Base-by-base conservation (phyloP, 2,329 filamentous ascomycete species). In the Bisporella sp. region DNA sequence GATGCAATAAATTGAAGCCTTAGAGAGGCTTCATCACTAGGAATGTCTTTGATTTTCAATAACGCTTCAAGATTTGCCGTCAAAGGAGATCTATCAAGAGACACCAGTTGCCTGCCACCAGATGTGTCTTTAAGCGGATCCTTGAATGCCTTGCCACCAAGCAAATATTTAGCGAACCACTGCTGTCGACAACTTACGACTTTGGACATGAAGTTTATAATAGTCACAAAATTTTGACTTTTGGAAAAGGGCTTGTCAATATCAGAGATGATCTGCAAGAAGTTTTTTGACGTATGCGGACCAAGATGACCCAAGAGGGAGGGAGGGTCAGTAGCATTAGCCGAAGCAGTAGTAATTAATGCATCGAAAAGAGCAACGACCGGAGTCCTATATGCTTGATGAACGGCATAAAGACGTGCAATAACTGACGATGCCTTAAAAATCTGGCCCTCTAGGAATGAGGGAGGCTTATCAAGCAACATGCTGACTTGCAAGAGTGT, bases 221-320 rank as follows among this genome's bases (percentile, higher is more conserved):
- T 85, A 6, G 76, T 74, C 41, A 81, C 78, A 40, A 86, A 81
- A 48, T 89, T 79, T 5, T 74, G 67, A 2, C 77, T 69, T 58
- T 89, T 75, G 47, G 79, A 74, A 51, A 93, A 78, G 4, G 91
- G 89, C 57, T 81, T 82, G 58, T 92, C 89, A 30, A 96, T 75
- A 53, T 82, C 79, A 4, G 87, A 84, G 5, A 97, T 71, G 5
- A 93, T 74, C 54, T 85, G 81, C 29, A 99, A 73, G 64, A 99
- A 95, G 39, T 87, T 85, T 60, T 88, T 89, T 8, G 91, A 88
- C 6, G 89, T 84, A 49, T 89, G 82, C 7, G 89, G 78, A 1
- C 90, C 90, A 5, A 99, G 74, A 63, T 95, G 89, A 32, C 91
- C 91, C 28, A 99, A 79, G n/a, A 99, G 75, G 5, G 92, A 96